Evolutionary conservation across 1,139 yeast species (phyloP).

Genomic region (Diutina sp.): DNA sequence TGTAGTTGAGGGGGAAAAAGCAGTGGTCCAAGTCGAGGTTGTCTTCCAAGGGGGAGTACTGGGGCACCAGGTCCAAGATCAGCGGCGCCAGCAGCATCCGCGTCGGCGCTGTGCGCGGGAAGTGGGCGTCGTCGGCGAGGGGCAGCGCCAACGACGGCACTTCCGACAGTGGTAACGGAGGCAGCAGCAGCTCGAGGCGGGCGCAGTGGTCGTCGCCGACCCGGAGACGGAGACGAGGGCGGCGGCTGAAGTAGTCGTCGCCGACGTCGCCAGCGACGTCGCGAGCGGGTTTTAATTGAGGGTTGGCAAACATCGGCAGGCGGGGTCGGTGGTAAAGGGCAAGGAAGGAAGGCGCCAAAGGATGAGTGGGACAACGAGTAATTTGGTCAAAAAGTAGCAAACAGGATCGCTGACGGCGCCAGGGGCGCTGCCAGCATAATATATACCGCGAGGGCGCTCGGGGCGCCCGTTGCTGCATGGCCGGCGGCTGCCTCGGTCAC

Average conservation of each 20-base stretch:
- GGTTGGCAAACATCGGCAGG: neutral
- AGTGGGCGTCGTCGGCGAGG: neutral
- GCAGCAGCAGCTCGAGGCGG: neutral
- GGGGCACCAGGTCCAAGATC: neutral
- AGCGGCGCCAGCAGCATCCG: neutral
- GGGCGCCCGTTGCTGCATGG: neutral
- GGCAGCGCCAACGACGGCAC: neutral
- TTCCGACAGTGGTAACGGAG: neutral
- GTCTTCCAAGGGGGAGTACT: neutral
- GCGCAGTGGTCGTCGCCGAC: neutral
- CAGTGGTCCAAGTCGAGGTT: slow-evolving; percentile 9
- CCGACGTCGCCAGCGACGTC: neutral
- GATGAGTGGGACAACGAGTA: neutral
- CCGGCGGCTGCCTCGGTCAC: neutral
- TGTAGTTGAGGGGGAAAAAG: slow-evolving; percentile 10
- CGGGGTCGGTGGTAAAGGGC: neutral
- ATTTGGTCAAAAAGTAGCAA: neutral
- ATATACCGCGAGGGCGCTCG: neutral
- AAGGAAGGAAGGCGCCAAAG: neutral
- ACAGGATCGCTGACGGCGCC: neutral
- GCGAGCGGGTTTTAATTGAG: neutral
- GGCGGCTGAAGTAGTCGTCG: neutral
- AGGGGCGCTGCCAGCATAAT: neutral
- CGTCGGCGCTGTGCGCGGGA: neutral
- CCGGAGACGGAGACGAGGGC: neutral